Conservation (phyloP, 768 basidiomycete genomes). For the Fomitopsis pulvina region DNA sequence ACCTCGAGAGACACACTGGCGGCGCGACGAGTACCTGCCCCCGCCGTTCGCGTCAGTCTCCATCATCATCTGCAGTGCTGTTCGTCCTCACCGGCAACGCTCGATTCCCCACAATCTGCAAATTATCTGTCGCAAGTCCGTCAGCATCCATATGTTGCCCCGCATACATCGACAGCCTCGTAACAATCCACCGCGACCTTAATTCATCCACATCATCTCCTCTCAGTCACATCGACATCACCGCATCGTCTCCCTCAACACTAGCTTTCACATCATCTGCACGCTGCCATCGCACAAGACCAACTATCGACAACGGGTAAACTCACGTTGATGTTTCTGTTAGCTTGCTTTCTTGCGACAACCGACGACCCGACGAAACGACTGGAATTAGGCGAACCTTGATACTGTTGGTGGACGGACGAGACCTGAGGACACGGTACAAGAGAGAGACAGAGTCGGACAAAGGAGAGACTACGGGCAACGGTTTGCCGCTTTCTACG, state of each 20-base stretch:
- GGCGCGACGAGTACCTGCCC: too few species aligned
- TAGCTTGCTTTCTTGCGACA: conserved; percentile 14
- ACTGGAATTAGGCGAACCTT: conserved; percentile 19
- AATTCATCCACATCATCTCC: neutral
- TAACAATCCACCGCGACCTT: neutral
- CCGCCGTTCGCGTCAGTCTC: neutral
- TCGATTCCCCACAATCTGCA: neutral
- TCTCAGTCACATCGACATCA: neutral
- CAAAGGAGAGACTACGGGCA: conserved; percentile 18
- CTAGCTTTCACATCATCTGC: conserved; percentile 2
- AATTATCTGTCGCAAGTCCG: neutral
- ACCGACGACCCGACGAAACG: conserved; percentile 5
- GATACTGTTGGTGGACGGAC: conserved; percentile 14
- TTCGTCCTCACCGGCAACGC: conserved; percentile 1
- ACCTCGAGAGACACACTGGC: too few species aligned
- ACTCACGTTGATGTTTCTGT: conserved; percentile 1
- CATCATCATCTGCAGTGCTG: neutral
- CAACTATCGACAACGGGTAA: conserved; percentile 2
- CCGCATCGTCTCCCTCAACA: neutral
- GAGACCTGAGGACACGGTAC: conserved; percentile 14
- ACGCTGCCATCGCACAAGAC: neutral
- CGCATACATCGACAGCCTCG: neutral
- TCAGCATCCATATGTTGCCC: neutral
- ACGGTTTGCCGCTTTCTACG: conserved; percentile 15
- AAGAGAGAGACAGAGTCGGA: conserved; percentile 11